A percentile compares a stretch with the other conserved stretches of the same genome.
Evolutionary conservation across 2,329 filamentous ascomycete genomes (phyloP).

Genomic region (Aschersonia sp.): DNA sequence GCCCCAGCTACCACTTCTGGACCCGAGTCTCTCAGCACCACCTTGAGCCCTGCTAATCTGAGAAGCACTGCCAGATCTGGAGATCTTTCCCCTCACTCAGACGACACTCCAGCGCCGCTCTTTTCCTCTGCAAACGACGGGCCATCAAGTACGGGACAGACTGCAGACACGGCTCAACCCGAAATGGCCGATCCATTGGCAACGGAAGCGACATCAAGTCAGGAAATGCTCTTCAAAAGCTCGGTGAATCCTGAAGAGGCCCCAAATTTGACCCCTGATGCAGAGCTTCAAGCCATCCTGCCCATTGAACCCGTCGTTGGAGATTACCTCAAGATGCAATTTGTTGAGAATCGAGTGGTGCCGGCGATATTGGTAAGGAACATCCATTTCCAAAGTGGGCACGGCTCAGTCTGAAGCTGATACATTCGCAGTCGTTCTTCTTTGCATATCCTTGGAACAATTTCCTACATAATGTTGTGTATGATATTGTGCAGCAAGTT

Average conservation of each 20-base stretch:
- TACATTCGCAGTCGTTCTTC: conserved; percentile 63
- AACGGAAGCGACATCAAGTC: neutral
- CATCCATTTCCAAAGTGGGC: neutral
- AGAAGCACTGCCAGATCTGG: conserved; percentile 6
- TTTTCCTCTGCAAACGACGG: conserved; percentile 14
- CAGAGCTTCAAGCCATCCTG: conserved; percentile 4
- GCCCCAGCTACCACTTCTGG: conserved; percentile 5
- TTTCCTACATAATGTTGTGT: conserved; percentile 97
- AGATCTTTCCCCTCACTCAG: conserved; percentile 38
- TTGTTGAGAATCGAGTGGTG: conserved; percentile 87
- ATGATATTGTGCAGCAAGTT: conserved; percentile 96
- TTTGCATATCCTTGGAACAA: conserved; percentile 99
- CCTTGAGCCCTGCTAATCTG: conserved; percentile 5
- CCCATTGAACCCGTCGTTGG: conserved; percentile 62
- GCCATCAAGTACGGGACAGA: neutral
- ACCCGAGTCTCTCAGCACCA: conserved; percentile 4
- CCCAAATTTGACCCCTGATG: conserved; percentile 4
- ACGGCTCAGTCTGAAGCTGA: neutral
- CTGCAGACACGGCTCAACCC: neutral
- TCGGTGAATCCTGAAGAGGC: conserved; percentile 1
- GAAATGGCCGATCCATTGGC: conserved; percentile 2
- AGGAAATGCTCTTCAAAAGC: conserved; percentile 2
- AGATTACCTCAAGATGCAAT: conserved; percentile 88
- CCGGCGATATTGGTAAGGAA: conserved; percentile 77
- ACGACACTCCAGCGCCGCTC: conserved; percentile 55